These are phyloP conservation scores for Penicillium sclerotiorum DNA, from an alignment of 2,329 filamentous ascomycete species.

Conservation along the genomic window DNA sequence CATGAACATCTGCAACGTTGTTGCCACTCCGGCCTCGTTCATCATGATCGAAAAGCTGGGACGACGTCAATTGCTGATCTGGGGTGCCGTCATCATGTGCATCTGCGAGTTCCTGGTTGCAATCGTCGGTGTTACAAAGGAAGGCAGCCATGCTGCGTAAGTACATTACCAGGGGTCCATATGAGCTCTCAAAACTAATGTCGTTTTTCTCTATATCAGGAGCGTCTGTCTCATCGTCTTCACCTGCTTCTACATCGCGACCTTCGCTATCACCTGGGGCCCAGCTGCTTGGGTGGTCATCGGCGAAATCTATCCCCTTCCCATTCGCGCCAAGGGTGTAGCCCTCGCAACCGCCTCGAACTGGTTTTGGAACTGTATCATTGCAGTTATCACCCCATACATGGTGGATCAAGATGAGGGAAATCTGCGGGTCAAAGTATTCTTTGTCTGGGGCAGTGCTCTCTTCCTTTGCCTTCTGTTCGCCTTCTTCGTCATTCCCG, in stretches of 20 bases:
- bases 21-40: constrained; percentile 86
- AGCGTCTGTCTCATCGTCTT: constrained; percentile 67
- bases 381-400: constrained; percentile 72
- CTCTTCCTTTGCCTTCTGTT: constrained; percentile 70
- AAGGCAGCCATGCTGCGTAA: constrained; percentile 48
- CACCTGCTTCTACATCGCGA: constrained; percentile 90
- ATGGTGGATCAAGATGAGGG: constrained; percentile 58
- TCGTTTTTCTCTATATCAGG: not conserved
- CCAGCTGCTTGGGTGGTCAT: constrained; percentile 72
- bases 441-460: constrained; percentile 79
- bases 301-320: constrained; percentile 86
- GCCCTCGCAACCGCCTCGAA: constrained; percentile 84
- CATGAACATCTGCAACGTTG: constrained; percentile 85
- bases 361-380: constrained; percentile 84
- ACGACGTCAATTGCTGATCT: constrained; percentile 76
- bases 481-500: constrained; percentile 71
- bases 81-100: constrained; percentile 78
- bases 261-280: constrained; percentile 86
- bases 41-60: constrained; percentile 81
- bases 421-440: constrained; percentile 66
- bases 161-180: constrained; percentile 24
- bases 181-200: constrained; percentile 46
- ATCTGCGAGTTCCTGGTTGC: constrained; percentile 85
- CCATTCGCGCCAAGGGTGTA: constrained; percentile 83
- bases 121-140: constrained; percentile 68